A percentile compares a stretch with the other conserved stretches of the same genome.
These are phyloP conservation scores for Claviceps pazoutovae DNA, from an alignment of 2,329 filamentous ascomycete genomes.

Conservation along the genomic window DNA sequence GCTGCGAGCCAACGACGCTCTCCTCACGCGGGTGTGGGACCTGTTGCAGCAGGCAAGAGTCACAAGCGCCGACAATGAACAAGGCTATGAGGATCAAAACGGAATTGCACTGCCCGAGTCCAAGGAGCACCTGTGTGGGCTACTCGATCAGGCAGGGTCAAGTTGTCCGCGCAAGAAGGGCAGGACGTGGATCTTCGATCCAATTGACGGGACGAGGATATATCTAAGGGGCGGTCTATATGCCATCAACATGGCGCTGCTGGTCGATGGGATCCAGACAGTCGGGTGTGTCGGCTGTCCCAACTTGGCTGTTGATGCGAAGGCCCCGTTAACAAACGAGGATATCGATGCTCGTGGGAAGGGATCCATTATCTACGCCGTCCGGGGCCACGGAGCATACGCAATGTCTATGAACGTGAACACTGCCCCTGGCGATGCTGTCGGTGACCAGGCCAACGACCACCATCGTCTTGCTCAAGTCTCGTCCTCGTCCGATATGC, in stretches of 20 bases:
- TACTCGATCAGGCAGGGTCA: constrained; percentile 38
- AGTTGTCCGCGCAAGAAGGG: constrained; percentile 23
- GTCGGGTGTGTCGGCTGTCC: constrained; percentile 36
- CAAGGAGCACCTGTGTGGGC: constrained; percentile 33
- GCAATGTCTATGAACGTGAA: constrained; percentile 24
- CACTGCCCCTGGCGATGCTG: too few species aligned
- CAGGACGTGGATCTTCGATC: constrained; percentile 45
- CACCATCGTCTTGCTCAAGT: constrained; percentile 21
- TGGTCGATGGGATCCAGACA: constrained; percentile 35
- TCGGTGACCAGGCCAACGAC: constrained; percentile 7
- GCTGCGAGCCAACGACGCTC: constrained; percentile 26
- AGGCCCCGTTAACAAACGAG: constrained; percentile 26
- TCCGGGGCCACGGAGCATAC: constrained; percentile 33
- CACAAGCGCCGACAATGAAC: constrained; percentile 12
- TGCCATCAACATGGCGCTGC: constrained; percentile 41
- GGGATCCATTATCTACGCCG: constrained; percentile 38
- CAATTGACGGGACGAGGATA: constrained; percentile 46
- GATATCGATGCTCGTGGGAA: constrained; percentile 26
- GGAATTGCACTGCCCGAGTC: constrained; percentile 21
- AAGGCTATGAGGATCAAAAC: not conserved
- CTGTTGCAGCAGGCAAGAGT: constrained; percentile 22
- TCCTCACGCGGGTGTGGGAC: constrained; percentile 34
- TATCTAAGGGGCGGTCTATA: constrained; percentile 41
- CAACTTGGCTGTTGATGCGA: constrained; percentile 27
- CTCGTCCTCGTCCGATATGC: constrained; percentile 14